Evolutionary conservation across 371 early-diverging fungal genomes (phyloP).

Genomic region (Phascolomyces articulosus): DNA sequence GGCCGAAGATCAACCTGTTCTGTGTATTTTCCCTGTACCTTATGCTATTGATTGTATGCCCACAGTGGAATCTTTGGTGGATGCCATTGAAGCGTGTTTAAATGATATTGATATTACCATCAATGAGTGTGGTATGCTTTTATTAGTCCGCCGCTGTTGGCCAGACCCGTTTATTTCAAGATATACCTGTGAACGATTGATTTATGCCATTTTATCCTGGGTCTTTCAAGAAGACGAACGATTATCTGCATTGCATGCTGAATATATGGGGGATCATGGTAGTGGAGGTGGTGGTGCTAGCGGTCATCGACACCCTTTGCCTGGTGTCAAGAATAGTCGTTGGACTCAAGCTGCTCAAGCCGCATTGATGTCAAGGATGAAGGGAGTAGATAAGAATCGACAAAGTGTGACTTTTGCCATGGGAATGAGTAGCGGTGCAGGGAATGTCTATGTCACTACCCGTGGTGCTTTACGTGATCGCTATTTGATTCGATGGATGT

Average conservation of each 20-base stretch:
- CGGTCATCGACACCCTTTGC: slow-evolving; percentile 22
- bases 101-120: slow-evolving; percentile 53
- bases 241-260: slow-evolving; percentile 40
- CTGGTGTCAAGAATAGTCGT: slow-evolving; percentile 23
- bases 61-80: slow-evolving; percentile 53
- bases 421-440: slow-evolving; percentile 44
- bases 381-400: slow-evolving; percentile 21
- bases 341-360: slow-evolving; percentile 38
- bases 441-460: slow-evolving; percentile 47
- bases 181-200: slow-evolving; percentile 50
- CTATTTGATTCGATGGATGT: slow-evolving; percentile 44
- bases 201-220: slow-evolving; percentile 58
- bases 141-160: slow-evolving; percentile 58
- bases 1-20: slow-evolving; percentile 1
- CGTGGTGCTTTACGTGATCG: slow-evolving; percentile 43
- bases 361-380: slow-evolving; percentile 31
- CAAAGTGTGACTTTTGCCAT: slow-evolving; percentile 27
- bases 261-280: slow-evolving; percentile 22
- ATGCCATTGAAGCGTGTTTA: slow-evolving; percentile 56
- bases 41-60: slow-evolving; percentile 54
- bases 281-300: not conserved
- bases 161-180: slow-evolving; percentile 62
- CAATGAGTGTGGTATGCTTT: slow-evolving; percentile 59
- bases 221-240: slow-evolving; percentile 57
- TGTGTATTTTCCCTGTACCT: slow-evolving; percentile 56